Conservation (phyloP, 345 rosid species). For the Abelmoschus esculentus region DNA sequence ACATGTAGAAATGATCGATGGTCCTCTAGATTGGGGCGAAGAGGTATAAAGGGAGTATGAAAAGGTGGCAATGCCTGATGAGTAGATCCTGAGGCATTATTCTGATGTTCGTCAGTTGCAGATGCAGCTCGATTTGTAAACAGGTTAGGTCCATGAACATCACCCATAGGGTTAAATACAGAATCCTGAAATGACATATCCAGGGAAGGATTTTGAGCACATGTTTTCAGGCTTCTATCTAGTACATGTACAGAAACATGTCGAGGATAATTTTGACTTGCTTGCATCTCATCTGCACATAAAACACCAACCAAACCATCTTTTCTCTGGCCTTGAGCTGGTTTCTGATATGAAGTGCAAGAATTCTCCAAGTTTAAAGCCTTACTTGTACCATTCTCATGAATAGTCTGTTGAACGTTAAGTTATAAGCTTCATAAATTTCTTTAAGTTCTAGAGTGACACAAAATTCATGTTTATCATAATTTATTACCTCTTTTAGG, state of each 20-base stretch:
- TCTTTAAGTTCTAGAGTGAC: slow-evolving; percentile 24
- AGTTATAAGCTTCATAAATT: slow-evolving; percentile 29
- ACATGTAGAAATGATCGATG: slow-evolving; percentile 59
- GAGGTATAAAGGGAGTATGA: slow-evolving; percentile 40
- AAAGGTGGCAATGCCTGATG: slow-evolving; percentile 46
- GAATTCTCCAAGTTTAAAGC: slow-evolving; percentile 34
- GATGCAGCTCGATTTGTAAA: slow-evolving; percentile 48
- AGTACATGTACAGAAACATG: slow-evolving; percentile 54
- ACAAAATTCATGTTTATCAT: slow-evolving; percentile 17
- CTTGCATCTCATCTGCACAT: slow-evolving; percentile 38
- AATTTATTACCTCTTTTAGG: slow-evolving; percentile 36
- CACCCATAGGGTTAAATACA: slow-evolving; percentile 40
- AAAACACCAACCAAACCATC: slow-evolving; percentile 21
- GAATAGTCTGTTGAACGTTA: slow-evolving; percentile 37
- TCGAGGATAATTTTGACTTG: slow-evolving; percentile 59
- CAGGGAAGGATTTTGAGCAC: slow-evolving; percentile 35
- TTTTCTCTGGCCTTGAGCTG: slow-evolving; percentile 29
- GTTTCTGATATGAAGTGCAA: slow-evolving; percentile 28
- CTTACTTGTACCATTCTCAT: slow-evolving; percentile 37
- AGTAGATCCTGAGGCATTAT: slow-evolving; percentile 29
- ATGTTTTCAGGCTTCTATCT: slow-evolving; percentile 44
- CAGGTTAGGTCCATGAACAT: slow-evolving; percentile 32
- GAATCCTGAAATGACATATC: slow-evolving; percentile 40
- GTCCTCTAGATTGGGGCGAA: slow-evolving; percentile 51
- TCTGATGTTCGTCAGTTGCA: slow-evolving; percentile 40